Percentiles rank a stretch among this genome's conserved stretches.
These are phyloP conservation scores for Phyllachora maydis DNA, from an alignment of 2,329 filamentous ascomycete species.

Conservation along the genomic window DNA sequence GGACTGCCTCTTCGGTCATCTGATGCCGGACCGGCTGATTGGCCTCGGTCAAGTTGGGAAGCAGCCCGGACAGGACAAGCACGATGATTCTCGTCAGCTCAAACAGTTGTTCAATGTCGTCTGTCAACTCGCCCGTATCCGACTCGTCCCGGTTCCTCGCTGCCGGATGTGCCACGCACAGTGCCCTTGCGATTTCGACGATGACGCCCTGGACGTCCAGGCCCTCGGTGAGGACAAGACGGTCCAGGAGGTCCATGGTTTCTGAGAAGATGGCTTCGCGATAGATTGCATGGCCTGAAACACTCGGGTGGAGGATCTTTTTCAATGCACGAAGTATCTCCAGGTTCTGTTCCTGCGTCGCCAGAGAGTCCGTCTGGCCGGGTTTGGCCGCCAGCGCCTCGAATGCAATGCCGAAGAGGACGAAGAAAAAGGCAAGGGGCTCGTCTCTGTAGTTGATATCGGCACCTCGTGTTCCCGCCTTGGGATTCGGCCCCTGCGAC, in stretches of 20 bases:
- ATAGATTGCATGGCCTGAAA: slow-evolving; percentile 92
- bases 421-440: slow-evolving; percentile 96
- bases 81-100: slow-evolving; percentile 94
- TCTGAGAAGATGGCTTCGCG: slow-evolving; percentile 90
- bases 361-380: slow-evolving; percentile 41
- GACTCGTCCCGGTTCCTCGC: slow-evolving; percentile 47
- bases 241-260: slow-evolving; percentile 87
- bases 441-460: slow-evolving; percentile 98
- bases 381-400: slow-evolving; percentile 80
- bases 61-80: slow-evolving; percentile 66
- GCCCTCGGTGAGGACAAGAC: slow-evolving; percentile 78
- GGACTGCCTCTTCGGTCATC: slow-evolving; percentile 71
- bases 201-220: slow-evolving; percentile 79
- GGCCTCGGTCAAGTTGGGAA: slow-evolving; percentile 60
- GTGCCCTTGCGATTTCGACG: slow-evolving; percentile 76
- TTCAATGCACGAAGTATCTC: slow-evolving; percentile 82
- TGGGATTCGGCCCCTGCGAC: slow-evolving; percentile 22
- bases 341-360: slow-evolving; percentile 52
- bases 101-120: slow-evolving; percentile 95
- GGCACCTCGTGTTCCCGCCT: slow-evolving; percentile 36
- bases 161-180: slow-evolving; percentile 82
- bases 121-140: slow-evolving; percentile 64
- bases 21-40: slow-evolving; percentile 48
- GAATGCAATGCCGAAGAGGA: slow-evolving; percentile 88
- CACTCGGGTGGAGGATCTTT: slow-evolving; percentile 84